Base-by-base conservation (phyloP, 306 rosid genomes). In the Lotus japonicus region DNA sequence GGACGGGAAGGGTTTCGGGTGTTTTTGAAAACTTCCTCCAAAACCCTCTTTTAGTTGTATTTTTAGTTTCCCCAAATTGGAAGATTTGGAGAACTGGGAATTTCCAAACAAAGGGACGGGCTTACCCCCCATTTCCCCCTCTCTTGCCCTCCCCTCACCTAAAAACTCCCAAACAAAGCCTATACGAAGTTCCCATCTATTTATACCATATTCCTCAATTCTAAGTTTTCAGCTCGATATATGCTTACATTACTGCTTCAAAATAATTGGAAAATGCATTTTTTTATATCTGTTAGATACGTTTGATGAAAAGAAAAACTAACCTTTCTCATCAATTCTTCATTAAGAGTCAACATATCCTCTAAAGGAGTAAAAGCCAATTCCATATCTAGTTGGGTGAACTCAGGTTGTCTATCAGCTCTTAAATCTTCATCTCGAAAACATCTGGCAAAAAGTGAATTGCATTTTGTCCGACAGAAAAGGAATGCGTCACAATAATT, bases 301-400 rank as follows among this genome's bases (percentile, higher is more conserved):
- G 62, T 54, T 12, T 35, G 26, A 44, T 51, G 61, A 49, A 43
- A 59, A 64, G 61, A 49, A 43, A 59, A 64, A 66, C 83, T 49
- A 52, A 90, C 98, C 98, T 85, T 94, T 81, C 97, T 82, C 35
- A 94, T 94, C 81, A 94, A 70, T 63, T 90, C 97, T 84, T 94
- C 97, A 82, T 94, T 94, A 64, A 94, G 96, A 19, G 41, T 73
- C 83, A 90, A 71, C 95, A 94, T 88, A 79, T 88, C 90, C 79
- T 90, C 99, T 56, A 86, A 82, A 66, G 99, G 92, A 61, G 95
- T 88, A 75, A 94, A 94, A 65, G 97, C 92, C 79, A 94, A 77
- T 74, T 94, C 99, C 90, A 94, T 88, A 88, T 94, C 99, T 48
- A 94, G 90, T 81, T 90, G 98, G 11, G 97, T 94, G 81, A 94